Percentiles rank a stretch among this genome's conserved stretches.
Conservation (phyloP, 106 monocot species). For the Agapanthus africanus region DNA sequence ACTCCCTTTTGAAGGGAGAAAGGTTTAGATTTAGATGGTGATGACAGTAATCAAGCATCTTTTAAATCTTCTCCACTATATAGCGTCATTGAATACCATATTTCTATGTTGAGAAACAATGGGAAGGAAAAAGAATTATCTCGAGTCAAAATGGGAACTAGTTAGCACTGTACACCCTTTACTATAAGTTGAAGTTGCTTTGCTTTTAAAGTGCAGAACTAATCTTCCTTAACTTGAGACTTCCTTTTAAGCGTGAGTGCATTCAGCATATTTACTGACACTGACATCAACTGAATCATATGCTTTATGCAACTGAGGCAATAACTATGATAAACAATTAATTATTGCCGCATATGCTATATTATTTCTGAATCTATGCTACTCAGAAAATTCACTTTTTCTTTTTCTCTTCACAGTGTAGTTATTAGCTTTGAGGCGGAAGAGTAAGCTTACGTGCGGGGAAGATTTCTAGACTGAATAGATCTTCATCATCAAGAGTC, state of each 20-base stretch:
- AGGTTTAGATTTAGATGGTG: background rate
- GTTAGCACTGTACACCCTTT: background rate
- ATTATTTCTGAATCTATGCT: background rate
- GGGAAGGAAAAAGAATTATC: no score
- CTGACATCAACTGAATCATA: background rate
- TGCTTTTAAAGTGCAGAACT: background rate
- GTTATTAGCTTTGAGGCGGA: background rate
- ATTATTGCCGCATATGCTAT: background rate
- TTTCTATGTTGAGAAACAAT: no score
- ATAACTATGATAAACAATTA: background rate
- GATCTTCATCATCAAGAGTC: constrained; percentile 21
- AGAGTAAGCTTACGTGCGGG: constrained; percentile 24
- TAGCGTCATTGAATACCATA: background rate
- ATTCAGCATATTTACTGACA: background rate
- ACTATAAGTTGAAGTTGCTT: background rate
- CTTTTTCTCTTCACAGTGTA: background rate
- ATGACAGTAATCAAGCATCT: background rate
- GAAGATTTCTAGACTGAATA: constrained; percentile 28
- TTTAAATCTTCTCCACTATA: background rate
- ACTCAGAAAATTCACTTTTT: background rate
- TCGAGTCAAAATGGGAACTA: background rate
- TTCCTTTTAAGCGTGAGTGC: background rate
- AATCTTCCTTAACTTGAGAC: background rate
- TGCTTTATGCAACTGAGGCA: background rate
- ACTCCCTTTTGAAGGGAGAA: background rate